Base-by-base conservation (phyloP, 2,329 filamentous ascomycete genomes). In the Eutypa lata region DNA sequence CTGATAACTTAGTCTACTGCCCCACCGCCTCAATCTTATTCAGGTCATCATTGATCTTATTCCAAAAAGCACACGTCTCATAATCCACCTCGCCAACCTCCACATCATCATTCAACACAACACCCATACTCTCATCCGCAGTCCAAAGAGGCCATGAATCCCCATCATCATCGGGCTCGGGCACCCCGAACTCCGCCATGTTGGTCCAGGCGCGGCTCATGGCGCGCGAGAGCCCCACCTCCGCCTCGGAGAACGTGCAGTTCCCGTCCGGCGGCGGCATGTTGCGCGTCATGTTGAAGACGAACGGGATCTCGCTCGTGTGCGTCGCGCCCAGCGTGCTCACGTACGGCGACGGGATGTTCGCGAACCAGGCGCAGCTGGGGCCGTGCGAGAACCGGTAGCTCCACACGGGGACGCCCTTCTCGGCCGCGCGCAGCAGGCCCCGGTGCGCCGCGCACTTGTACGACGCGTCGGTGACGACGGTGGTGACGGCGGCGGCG, bases 221-320 rank as follows among this genome's bases (percentile, higher is more conserved):
- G 3, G 54, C 43, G 3, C 44, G 56, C 3, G 59, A 53, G 26
- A 68, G 49, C 0, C 22, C 42, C 52, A 54, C 50, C 50, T 67
- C 65, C 1, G 50, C 45, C 1, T 21, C 31, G 3, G 56, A 52
- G 42, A 67, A 56, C 7, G 54, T 63, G 50, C 65, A 68, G 16
- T 52, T 59, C 1, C 65, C 65, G 8, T 57, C 48, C 0, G 64
- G 58, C 6, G 52, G 61, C 2, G 63, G 63, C 52, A 65, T 52
- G 2, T 40, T 28, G 19, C 40, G 47, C 2, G 61, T 62, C 7
- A 57, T 57, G 48, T 64, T 65, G 46, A 66, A 66, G 2, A 68
- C 62, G 49, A 65, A 68, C 2, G 65, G 65, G 33, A 68, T 62
- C 52, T 68, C 65, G 28, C 61, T 59, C 8, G 65, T 58, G 49